Evolutionary conservation across 2,329 filamentous ascomycete genomes (phyloP).

Genomic region (Phialophora tarda): DNA sequence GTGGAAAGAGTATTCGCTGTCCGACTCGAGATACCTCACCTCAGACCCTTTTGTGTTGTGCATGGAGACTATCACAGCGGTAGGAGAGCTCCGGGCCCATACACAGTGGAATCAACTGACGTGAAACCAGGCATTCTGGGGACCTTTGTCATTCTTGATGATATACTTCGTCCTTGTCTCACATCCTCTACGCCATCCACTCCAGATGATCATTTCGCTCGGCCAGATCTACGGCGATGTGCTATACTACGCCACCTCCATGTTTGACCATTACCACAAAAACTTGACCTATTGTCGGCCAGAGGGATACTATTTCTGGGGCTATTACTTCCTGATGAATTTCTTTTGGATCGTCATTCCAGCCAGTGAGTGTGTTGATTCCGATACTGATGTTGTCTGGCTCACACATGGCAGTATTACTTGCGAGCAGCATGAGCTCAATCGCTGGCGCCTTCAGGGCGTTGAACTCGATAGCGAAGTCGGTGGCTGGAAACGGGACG

Average conservation of each 20-base stretch:
- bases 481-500: constrained; percentile 39
- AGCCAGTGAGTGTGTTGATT: constrained; percentile 52
- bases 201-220: constrained; percentile 66
- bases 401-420: constrained; percentile 42
- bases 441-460: constrained; percentile 47
- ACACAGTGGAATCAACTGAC: constrained; percentile 5
- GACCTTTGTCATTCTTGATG: constrained; percentile 64
- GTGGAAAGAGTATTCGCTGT: constrained; percentile 91
- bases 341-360: constrained; percentile 70
- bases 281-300: constrained; percentile 64
- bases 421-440: constrained; percentile 47
- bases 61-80: constrained; percentile 81
- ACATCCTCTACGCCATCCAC: constrained; percentile 62
- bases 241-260: constrained; percentile 68
- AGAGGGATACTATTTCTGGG: constrained; percentile 69
- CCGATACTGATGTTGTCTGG: background rate
- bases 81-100: constrained; percentile 46
- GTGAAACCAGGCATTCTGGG: constrained; percentile 60
- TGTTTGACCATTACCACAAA: constrained; percentile 64
- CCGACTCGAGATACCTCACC: constrained; percentile 84
- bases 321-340: constrained; percentile 71
- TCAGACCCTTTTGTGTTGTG: constrained; percentile 84
- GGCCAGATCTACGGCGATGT: constrained; percentile 69
- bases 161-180: constrained; percentile 61
- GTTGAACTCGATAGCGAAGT: constrained; percentile 42